Base-by-base conservation (phyloP, 495 filamentous ascomycete species). In the Neurospora sp. region DNA sequence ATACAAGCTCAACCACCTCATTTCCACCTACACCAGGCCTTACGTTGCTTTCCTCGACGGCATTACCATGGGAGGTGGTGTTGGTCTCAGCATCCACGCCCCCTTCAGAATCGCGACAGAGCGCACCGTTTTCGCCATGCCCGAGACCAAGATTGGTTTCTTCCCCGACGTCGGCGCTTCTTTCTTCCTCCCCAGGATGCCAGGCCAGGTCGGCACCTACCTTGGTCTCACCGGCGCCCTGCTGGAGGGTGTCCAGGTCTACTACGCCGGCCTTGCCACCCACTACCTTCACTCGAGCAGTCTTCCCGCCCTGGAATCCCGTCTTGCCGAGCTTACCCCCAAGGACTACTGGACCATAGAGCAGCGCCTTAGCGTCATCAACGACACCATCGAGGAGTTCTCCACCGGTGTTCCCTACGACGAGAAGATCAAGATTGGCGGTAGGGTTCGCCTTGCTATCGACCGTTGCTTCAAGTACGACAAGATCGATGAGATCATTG, bases 41-140 rank as follows among this genome's bases (percentile, higher is more conserved):
- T 96, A 94, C 79, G 89, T 99, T 69, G 94, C 96, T 44, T 92
- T 98, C 81, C 94, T 99, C 91, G 96, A 99, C 79, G 96, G 96
- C 72, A 91, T 97, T 79, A 99, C 96, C 35, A 98, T 99, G 96
- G 96, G 96, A 73, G 96, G 96, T 71, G 96, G 96, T 71, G 96
- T 98, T 39, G 96, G 96, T 4, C 88, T 99, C 69, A 94, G 91
- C 82, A 87, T 98, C 59, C 96, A 99, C 82, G 94, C 96, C 6
- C 96, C 96, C 2, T 94, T 99, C 86, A 88, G 96, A 31, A 96
- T 99, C 78, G 96, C 96, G 37, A 99, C 96, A 14, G 96, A 99
- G 82, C 91, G 91, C 72, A 99, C 96, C 8, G 81, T 94, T 23
- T 97, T 99, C 78, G 94, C 96, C 75, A 99, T 99, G 96, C 96